A percentile compares a stretch with the other conserved stretches of the same genome.
These are phyloP conservation scores for Pichia rugopelliculosa DNA, from an alignment of 805 yeast genomes.

Conservation along the genomic window DNA sequence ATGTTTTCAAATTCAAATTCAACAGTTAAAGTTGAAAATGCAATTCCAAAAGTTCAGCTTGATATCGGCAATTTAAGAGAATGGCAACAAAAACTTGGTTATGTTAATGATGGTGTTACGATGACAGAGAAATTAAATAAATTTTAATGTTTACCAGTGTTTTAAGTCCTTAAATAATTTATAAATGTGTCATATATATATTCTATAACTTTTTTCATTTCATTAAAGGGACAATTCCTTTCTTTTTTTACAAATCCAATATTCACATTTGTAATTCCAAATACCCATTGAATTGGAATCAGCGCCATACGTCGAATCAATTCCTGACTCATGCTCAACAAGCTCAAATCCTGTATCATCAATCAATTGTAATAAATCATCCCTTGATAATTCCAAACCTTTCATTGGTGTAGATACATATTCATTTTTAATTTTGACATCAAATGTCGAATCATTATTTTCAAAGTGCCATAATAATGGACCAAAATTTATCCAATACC, in stretches of 20 bases:
- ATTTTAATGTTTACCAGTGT: too few species aligned
- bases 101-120: slow-evolving; percentile 4
- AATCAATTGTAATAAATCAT: slow-evolving; percentile 44
- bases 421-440: slow-evolving; percentile 20
- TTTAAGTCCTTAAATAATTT: too few species aligned
- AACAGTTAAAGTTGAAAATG: background rate
- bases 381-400: slow-evolving; percentile 55
- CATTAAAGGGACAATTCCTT: background rate
- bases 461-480: slow-evolving; percentile 71
- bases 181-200: too few species aligned
- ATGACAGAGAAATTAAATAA: slow-evolving; percentile 5
- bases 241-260: slow-evolving; percentile 47
- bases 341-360: slow-evolving; percentile 45
- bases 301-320: slow-evolving; percentile 46
- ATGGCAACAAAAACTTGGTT: slow-evolving; percentile 21
- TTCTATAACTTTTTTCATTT: too few species aligned
- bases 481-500: slow-evolving; percentile 60
- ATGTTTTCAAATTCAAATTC: slow-evolving; percentile 5
- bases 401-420: slow-evolving; percentile 30
- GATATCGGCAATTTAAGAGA: slow-evolving; percentile 9
- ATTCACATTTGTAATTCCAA: slow-evolving; percentile 56
- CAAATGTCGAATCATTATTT: slow-evolving; percentile 32
- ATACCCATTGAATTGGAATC: slow-evolving; percentile 45
- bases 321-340: slow-evolving; percentile 34
- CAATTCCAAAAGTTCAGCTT: slow-evolving; percentile 8